These are phyloP conservation scores for Nigrospora osmanthi DNA, from an alignment of 2,329 filamentous ascomycete genomes.

Conservation along the genomic window DNA sequence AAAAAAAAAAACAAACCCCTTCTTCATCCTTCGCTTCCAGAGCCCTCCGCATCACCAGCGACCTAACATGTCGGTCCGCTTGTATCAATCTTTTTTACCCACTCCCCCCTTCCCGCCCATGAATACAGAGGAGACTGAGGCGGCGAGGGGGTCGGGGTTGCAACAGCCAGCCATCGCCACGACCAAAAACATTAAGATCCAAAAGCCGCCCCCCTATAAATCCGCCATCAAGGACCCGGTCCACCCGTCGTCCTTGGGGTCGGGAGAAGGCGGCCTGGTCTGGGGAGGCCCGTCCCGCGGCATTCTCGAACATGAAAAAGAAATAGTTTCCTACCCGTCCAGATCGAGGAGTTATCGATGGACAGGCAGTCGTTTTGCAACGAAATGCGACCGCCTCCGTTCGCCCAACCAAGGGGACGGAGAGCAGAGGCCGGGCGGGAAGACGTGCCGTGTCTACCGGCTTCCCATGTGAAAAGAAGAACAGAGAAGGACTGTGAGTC, in stretches of 20 bases:
- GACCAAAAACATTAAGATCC: conserved; percentile 3
- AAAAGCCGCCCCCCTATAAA: conserved; percentile 3
- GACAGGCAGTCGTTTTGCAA: too few relatives aligned
- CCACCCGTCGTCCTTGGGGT: too few relatives aligned
- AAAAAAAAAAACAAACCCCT: conserved; percentile 1
- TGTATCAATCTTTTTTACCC: background rate
- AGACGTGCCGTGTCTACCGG: background rate
- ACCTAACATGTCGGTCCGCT: background rate
- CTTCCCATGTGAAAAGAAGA: conserved; percentile 2
- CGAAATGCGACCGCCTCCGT: conserved; percentile 1
- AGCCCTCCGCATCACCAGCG: conserved; percentile 9
- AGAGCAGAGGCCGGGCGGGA: background rate
- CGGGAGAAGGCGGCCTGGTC: too few relatives aligned
- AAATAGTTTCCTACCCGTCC: too few relatives aligned
- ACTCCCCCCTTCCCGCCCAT: background rate
- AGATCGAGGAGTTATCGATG: too few relatives aligned
- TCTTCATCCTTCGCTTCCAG: conserved; percentile 10
- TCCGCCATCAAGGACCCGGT: too few relatives aligned
- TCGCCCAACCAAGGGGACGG: background rate
- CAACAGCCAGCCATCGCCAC: conserved; percentile 9
- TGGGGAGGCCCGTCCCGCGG: too few relatives aligned
- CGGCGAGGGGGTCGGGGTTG: too few relatives aligned
- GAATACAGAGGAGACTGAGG: background rate
- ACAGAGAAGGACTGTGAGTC: background rate
- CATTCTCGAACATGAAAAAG: too few relatives aligned